Base-by-base conservation (phyloP, 1,284 basidiomycete species). In the Inonotus obliquus region DNA sequence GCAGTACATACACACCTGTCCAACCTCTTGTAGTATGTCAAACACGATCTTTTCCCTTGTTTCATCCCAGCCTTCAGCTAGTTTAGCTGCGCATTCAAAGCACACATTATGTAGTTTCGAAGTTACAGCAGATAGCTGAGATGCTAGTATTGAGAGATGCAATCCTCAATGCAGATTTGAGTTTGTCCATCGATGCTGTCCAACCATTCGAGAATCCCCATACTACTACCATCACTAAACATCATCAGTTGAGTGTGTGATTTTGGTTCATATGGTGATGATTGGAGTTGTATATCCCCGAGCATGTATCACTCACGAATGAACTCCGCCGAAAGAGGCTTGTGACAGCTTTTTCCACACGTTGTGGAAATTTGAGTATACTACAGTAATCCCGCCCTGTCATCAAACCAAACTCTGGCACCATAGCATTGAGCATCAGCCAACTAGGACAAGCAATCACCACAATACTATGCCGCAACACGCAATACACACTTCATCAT, bases 401-500 rank as follows among this genome's bases (percentile, higher is more conserved):
- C 49, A 52, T 52, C 2, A 23, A 14, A 17, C 5, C 19, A 7
- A 44, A 7, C 19, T 44, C 17, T 17, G 41, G 41, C 41, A 44
- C 41, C 41, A 17, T 17, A 17, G 10, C 19, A 17, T 44, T 7
- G 19, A 11, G 17, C 7, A n/a, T 17, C n/a, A 17, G 41, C 41
- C 41, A 44, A 17, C 41, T 44, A 21, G n/a, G 41, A 21, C 41
- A 44, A 7, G 17, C 41, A 1, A 17, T 44, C 1, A 45, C 57
- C n/a, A 45, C 57, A 14, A 25, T 10, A 45, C 19, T n/a, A n/a
- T n/a, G n/a, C n/a, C n/a, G n/a, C n/a, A n/a, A n/a, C n/a, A n/a
- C n/a, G 57, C 57, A 14, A 25, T 10, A 45, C 19, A 32, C 19
- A 45, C 57, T n/a, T 59, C 57, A 11, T 59, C 57, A 13, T 51